Evolutionary conservation across 805 yeast species (phyloP).

Genomic region (Saccharomyces kudriavzevii): DNA sequence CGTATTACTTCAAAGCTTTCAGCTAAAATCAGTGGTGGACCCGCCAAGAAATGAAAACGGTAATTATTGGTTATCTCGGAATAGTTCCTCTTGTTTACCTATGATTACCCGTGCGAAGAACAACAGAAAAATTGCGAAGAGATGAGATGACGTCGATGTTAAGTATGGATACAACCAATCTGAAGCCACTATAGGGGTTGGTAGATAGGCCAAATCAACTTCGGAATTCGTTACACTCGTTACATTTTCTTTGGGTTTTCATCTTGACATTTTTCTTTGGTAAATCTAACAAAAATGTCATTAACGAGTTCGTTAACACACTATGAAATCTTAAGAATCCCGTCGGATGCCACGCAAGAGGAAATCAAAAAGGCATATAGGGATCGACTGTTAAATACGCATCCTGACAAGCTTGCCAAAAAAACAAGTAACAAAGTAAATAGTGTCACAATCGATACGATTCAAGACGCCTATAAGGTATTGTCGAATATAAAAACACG

Average conservation of each 20-base stretch:
- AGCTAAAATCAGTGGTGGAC: neutral
- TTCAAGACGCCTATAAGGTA: constrained; percentile 59
- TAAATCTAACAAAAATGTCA: neutral
- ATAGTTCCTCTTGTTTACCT: too few species aligned
- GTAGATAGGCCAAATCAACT: neutral
- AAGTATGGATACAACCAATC: neutral
- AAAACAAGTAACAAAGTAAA: neutral
- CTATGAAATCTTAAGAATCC: constrained; percentile 54
- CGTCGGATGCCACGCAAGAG: constrained; percentile 28
- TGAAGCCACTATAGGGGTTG: neutral
- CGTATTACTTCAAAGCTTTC: neutral
- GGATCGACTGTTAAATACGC: constrained; percentile 48
- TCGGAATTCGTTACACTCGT: neutral
- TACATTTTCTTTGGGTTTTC: neutral
- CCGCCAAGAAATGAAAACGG: neutral
- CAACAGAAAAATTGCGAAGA: neutral
- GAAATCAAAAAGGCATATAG: constrained; percentile 61
- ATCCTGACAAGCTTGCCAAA: constrained; percentile 63
- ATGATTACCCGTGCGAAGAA: neutral
- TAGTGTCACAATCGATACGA: constrained; percentile 29
- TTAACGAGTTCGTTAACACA: constrained; percentile 23
- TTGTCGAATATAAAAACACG: constrained; percentile 38
- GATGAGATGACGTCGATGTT: neutral
- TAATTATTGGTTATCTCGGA: neutral
- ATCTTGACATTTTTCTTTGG: neutral